Conservation (phyloP, 345 rosid genomes). For the Syzygium grande region DNA sequence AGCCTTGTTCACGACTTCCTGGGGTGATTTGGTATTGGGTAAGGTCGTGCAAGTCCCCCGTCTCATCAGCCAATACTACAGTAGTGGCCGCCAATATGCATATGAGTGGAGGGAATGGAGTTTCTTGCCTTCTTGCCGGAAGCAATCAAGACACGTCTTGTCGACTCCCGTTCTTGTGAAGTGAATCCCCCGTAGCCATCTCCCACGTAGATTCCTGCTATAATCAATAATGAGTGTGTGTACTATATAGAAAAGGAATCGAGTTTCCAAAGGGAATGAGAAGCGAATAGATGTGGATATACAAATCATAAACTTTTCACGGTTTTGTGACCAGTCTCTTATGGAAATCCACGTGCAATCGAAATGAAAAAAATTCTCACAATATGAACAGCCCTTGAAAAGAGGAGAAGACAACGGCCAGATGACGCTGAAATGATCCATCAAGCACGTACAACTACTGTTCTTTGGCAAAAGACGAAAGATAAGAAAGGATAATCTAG, state of each 20-base stretch:
- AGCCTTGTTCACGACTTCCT: neutral
- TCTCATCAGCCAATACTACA: neutral
- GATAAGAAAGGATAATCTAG: neutral
- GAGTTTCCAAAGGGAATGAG: neutral
- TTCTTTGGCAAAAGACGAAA: neutral
- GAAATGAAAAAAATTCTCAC: too few species aligned
- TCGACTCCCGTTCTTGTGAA: neutral
- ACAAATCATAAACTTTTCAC: too few species aligned
- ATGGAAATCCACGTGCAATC: too few species aligned
- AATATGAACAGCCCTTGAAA: too few species aligned
- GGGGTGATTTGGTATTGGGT: neutral
- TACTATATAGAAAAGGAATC: neutral
- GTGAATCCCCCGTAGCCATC: neutral
- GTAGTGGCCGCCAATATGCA: neutral
- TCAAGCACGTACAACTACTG: neutral
- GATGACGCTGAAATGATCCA: neutral
- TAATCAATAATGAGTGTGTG: neutral
- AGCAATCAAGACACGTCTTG: neutral
- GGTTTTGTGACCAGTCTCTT: too few species aligned
- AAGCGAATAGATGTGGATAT: too few species aligned
- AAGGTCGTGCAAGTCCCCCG: neutral
- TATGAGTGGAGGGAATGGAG: neutral
- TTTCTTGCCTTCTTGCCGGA: neutral
- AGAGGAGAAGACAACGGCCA: neutral
- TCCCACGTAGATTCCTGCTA: neutral